Conservation (phyloP, 148 eudicot genomes). For the Agrostemma githago region DNA sequence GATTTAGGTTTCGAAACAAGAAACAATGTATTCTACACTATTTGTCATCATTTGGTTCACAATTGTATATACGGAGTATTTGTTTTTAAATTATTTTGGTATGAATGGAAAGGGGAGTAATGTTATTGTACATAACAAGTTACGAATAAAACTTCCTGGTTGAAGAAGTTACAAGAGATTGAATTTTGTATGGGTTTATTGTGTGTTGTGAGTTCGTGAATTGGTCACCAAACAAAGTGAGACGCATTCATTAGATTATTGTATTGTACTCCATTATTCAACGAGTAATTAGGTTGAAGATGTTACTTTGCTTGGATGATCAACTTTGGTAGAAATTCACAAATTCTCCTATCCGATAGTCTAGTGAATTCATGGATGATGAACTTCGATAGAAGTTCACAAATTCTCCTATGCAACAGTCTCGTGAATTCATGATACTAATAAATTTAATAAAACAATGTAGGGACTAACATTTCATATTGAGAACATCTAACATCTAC, state of each 20-base stretch:
- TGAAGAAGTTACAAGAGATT: background rate
- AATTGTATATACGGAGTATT: slow-evolving; percentile 10
- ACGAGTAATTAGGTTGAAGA: background rate
- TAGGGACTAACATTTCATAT: too few species aligned
- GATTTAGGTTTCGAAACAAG: too few species aligned
- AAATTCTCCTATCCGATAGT: too few species aligned
- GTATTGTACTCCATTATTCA: background rate
- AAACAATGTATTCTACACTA: too few species aligned
- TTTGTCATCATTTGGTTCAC: background rate
- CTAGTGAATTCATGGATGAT: too few species aligned
- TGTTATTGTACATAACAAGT: slow-evolving; percentile 1
- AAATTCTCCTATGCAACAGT: too few species aligned
- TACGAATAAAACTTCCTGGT: slow-evolving; percentile 4
- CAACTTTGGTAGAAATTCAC: too few species aligned
- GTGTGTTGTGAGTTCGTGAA: too few species aligned
- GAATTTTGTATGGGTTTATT: background rate
- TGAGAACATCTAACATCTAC: too few species aligned
- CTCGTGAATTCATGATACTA: too few species aligned
- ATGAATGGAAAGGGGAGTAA: background rate
- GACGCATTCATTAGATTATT: background rate
- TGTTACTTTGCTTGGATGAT: background rate
- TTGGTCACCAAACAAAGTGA: background rate
- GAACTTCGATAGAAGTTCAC: too few species aligned
- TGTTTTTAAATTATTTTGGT: background rate
- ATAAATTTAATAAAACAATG: too few species aligned